phyloP scores from a whole-genome alignment of 805 yeast genomes.

The Kockiozyma suomiensis region DNA sequence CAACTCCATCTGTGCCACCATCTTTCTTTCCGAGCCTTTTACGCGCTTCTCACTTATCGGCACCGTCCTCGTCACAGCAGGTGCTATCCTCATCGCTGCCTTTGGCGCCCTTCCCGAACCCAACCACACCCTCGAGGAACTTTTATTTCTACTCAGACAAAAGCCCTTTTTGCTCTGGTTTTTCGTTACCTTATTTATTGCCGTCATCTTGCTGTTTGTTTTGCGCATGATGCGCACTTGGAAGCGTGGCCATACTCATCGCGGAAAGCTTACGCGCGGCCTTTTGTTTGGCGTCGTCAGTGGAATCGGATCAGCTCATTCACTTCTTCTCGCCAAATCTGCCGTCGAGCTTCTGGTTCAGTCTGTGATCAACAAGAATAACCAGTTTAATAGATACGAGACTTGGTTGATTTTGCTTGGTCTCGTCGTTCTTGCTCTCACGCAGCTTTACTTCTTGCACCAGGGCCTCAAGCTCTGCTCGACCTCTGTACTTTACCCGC shows the following conservation, averaged over 20 bases:
- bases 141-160: constrained; percentile 48
- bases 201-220: constrained; percentile 16
- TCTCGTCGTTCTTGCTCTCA: constrained; percentile 65
- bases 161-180: constrained; percentile 63
- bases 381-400: constrained; percentile 47
- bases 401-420: constrained; percentile 56
- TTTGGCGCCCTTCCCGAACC: constrained; percentile 66
- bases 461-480: constrained; percentile 69
- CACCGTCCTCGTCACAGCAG: constrained; percentile 66
- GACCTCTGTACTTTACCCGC: constrained; percentile 79
- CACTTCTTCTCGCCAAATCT: constrained; percentile 81
- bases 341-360: constrained; percentile 67
- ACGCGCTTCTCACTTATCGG: constrained; percentile 61
- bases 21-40: constrained; percentile 69
- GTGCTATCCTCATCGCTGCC: constrained; percentile 77
- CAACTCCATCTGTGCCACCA: constrained; percentile 71
- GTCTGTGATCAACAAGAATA: constrained; percentile 45
- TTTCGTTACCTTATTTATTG: constrained; percentile 39
- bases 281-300: constrained; percentile 65
- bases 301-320: constrained; percentile 83
- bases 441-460: constrained; percentile 74
- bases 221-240: constrained; percentile 34
- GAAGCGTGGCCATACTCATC: constrained; percentile 33
- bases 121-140: constrained; percentile 53
- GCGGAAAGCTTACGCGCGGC: constrained; percentile 53